A percentile compares a stretch with the other conserved stretches of the same genome.
Conservation (phyloP, 495 filamentous ascomycete genomes). For the Aspergillus carlsbadensis region DNA sequence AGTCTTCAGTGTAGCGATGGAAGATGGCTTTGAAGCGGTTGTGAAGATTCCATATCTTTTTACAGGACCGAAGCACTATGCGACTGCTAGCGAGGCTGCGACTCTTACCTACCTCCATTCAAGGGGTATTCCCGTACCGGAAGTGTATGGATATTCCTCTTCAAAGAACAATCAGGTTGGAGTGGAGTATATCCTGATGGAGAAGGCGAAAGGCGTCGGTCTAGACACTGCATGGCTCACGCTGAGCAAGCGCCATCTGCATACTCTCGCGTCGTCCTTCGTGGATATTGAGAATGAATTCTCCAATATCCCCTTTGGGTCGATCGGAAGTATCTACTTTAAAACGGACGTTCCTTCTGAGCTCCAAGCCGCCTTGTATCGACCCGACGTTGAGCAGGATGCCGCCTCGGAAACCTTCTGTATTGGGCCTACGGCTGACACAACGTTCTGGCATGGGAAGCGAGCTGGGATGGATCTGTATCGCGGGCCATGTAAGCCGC, state of each 20-base stretch:
- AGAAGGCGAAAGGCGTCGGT: conserved; percentile 12
- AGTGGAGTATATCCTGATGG: conserved; percentile 24
- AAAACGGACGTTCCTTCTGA: conserved; percentile 21
- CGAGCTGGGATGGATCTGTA: no score
- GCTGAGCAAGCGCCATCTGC: conserved; percentile 13
- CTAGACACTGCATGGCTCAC: conserved; percentile 13
- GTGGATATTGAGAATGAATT: conserved; percentile 28
- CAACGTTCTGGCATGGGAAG: no score
- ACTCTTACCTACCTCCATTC: no score
- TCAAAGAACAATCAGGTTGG: conserved; percentile 15
- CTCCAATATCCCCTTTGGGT: conserved; percentile 23
- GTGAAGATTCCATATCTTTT: no score
- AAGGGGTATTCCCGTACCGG: conserved; percentile 16
- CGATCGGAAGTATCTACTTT: conserved; percentile 35
- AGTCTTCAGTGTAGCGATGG: no score
- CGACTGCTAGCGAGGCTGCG: no score
- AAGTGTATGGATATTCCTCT: conserved; percentile 20
- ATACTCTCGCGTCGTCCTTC: conserved; percentile 17
- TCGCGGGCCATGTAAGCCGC: no score
- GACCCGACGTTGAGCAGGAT: no score
- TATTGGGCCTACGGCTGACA: no score
- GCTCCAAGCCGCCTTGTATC: conserved; percentile 8
- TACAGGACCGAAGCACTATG: no score
- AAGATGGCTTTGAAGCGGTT: no score
- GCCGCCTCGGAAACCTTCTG: no score